These are phyloP conservation scores for Ilex paraguariensis DNA, from an alignment of 305 asterid species.

Conservation along the genomic window DNA sequence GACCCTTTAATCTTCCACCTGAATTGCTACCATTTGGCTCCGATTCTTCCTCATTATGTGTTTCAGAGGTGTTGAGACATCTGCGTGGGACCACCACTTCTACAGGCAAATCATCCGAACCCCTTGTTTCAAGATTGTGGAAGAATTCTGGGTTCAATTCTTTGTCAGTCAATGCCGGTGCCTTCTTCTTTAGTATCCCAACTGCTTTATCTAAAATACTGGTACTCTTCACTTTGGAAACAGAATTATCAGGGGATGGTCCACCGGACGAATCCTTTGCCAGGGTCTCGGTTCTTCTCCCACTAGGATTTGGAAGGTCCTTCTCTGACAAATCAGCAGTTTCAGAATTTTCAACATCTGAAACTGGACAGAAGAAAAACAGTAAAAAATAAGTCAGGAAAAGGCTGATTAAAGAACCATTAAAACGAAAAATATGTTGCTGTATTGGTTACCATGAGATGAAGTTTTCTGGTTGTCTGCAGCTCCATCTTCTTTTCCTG, in stretches of 20 bases:
- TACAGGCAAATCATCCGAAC: slow-evolving; percentile 81
- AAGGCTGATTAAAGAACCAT: no score
- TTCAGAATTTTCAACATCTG: slow-evolving; percentile 72
- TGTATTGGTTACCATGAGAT: slow-evolving; percentile 52
- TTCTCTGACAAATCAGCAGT: slow-evolving; percentile 49
- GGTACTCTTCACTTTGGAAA: slow-evolving; percentile 45
- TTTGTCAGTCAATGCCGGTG: slow-evolving; percentile 76
- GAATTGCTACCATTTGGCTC: slow-evolving; percentile 41
- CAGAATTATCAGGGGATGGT: slow-evolving; percentile 53
- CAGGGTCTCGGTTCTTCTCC: slow-evolving; percentile 37
- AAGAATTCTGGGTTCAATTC: slow-evolving; percentile 94
- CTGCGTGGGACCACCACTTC: slow-evolving; percentile 95
- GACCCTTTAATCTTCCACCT: slow-evolving; percentile 38
- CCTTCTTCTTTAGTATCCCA: slow-evolving; percentile 87
- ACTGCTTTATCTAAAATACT: slow-evolving; percentile 76
- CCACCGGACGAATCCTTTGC: slow-evolving; percentile 47
- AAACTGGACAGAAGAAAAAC: neutral
- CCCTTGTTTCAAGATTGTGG: slow-evolving; percentile 89
- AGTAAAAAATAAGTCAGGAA: no score
- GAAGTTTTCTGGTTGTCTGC: slow-evolving; percentile 59
- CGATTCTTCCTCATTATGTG: slow-evolving; percentile 51
- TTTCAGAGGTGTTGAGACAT: slow-evolving; percentile 50
- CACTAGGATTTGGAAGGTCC: slow-evolving; percentile 36
- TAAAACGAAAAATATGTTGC: slow-evolving; percentile 2
- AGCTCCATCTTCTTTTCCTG: slow-evolving; percentile 82